Conservation (phyloP, 768 basidiomycete species). For the Xerocomellus dryophilus region DNA sequence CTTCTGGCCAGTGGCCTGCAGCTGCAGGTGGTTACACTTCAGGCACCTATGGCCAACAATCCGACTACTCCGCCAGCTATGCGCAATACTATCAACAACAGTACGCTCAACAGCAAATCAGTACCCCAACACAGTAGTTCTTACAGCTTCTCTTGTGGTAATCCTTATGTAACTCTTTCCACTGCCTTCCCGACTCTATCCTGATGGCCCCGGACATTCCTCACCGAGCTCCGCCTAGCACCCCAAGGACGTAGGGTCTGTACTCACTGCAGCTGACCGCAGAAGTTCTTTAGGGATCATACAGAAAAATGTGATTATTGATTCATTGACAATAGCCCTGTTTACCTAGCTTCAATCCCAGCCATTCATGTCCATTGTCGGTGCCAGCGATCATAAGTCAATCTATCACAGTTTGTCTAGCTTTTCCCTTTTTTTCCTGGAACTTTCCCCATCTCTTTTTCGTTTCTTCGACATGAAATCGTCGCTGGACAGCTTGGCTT, state of each 20-base stretch:
- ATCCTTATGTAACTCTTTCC: conserved; percentile 23
- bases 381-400: background rate
- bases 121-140: conserved; percentile 37
- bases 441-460: conserved; percentile 18
- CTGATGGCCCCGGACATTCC: conserved; percentile 13
- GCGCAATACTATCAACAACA: conserved; percentile 87
- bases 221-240: conserved; percentile 22
- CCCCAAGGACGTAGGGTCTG: conserved; percentile 27
- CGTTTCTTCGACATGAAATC: conserved; percentile 24
- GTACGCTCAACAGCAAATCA: conserved; percentile 74
- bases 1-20: conserved; percentile 37
- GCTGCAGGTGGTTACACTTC: conserved; percentile 30
- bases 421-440: conserved; percentile 20
- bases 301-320: conserved; percentile 27
- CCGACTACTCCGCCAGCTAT: conserved; percentile 75
- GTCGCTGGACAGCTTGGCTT: background rate
- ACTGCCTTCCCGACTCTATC: conserved; percentile 16
- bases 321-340: conserved; percentile 28
- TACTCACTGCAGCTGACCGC: conserved; percentile 37
- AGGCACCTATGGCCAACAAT: conserved; percentile 39
- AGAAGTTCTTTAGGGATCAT: conserved; percentile 32
- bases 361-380: conserved; percentile 5
- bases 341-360: conserved; percentile 22
- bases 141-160: conserved; percentile 20
- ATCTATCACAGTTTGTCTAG: conserved; percentile 13